phyloP scores from a whole-genome alignment of 2,329 filamentous ascomycete genomes.

The Scedosporium boydii region DNA sequence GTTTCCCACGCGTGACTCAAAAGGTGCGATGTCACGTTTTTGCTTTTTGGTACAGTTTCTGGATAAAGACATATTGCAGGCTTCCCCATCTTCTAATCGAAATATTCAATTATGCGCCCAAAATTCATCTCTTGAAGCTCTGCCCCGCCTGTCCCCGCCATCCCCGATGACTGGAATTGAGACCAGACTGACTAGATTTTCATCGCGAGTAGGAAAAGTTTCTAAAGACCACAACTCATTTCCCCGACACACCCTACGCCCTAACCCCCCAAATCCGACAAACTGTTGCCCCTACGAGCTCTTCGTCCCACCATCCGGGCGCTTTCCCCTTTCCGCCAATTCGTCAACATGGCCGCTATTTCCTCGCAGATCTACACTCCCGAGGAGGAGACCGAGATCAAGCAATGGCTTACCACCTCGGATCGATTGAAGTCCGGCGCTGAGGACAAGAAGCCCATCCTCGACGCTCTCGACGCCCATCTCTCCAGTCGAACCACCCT shows the following conservation, averaged over 20 bases:
- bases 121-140: background rate
- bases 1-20: background rate
- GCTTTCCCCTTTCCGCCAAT: constrained; percentile 22
- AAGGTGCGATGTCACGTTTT: constrained; percentile 3
- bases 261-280: constrained; percentile 14
- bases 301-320: constrained; percentile 25
- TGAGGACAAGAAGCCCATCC: constrained; percentile 54
- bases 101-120: background rate
- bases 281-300: constrained; percentile 35
- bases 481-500: constrained; percentile 82
- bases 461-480: constrained; percentile 76
- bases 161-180: background rate
- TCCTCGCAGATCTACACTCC: constrained; percentile 61
- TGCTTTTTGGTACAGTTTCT: background rate
- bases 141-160: constrained; percentile 4
- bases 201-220: background rate
- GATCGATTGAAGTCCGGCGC: constrained; percentile 48
- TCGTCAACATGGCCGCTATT: constrained; percentile 54
- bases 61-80: background rate
- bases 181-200: background rate
- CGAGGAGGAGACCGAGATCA: constrained; percentile 76
- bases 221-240: background rate
- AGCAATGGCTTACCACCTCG: constrained; percentile 77
- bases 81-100: background rate
- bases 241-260: constrained; percentile 1